Base-by-base conservation (phyloP, 176 grass and related monocot species). In the Poa pratensis region DNA sequence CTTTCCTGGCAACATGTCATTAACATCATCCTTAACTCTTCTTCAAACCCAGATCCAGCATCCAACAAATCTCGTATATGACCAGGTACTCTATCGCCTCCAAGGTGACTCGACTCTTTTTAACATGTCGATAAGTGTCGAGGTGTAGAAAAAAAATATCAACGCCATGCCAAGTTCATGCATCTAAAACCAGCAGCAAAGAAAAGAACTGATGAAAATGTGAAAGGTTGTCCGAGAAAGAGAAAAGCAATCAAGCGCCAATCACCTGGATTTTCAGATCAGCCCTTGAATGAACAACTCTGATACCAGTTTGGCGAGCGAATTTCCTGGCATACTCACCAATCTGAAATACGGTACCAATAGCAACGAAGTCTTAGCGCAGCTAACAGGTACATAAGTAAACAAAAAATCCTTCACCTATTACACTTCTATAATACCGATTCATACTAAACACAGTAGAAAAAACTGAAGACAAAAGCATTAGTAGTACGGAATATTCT, bases 1-100 rank as follows among this genome's bases (percentile, higher is more conserved):
- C 14, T 85, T 76, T 35, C 68, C 69, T 37, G 90, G 94, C 90
- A 97, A 73, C 66, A 88, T 94, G 78, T 82, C 72, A 32, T 89
- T 83, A 76, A 94, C 75, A 97, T 92, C 74, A 26, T 19, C 58
- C 58, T 61, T 61, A 61, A 61, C 22, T 5, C 23, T 7, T 24
- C 23, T 61, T 61, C 58, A 26, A 20, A 61, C 58, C 58, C 58
- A 61, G n/a, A 61, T 61, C 58, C 58, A 61, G 22, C 22, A 61
- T 20, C 58, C 3, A 7, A 61, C 58, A 9, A 26, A 61, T 9
- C 5, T 61, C 22, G 58, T 22, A 61, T 61, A 61, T 26, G 23
- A 61, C 58, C 9, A 61, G 58, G 11, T 61, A 61, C 58, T 61
- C 23, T 61, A 61, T 27, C 24, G 58, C 58, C 58, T 61, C 58